Percentiles rank a stretch among this genome's conserved stretches.
phyloP scores from a whole-genome alignment of 352 stramenopile genomes.

The Phytophthora uliginosa region DNA sequence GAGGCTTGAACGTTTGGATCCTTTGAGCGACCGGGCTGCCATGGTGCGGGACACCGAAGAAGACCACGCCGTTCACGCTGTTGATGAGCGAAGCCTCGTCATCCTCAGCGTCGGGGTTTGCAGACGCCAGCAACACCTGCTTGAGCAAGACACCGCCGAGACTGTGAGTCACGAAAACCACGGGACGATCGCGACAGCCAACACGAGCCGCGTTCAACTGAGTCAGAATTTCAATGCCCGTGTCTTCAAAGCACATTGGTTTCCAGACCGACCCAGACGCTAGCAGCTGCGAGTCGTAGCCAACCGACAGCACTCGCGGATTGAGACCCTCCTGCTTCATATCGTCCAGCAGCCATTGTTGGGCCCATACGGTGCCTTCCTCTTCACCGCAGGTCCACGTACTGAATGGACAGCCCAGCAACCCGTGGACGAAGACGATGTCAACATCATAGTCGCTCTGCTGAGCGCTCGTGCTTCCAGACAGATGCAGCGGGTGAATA shows the following conservation, averaged over 20 bases:
- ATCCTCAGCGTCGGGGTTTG: constrained; percentile 11
- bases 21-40: constrained; percentile 79
- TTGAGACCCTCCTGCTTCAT: constrained; percentile 66
- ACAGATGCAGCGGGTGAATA: constrained; percentile 77
- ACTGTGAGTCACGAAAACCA: constrained; percentile 89
- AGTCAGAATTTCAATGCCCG: constrained; percentile 67
- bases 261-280: constrained; percentile 80
- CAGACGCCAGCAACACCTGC: constrained; percentile 77
- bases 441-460: constrained; percentile 72
- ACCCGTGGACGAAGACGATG: constrained; percentile 85
- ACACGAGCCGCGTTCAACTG: constrained; percentile 75
- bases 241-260: constrained; percentile 81
- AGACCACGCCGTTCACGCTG: constrained; percentile 78
- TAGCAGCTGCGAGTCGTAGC: constrained; percentile 84
- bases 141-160: constrained; percentile 89
- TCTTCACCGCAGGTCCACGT: constrained; percentile 85
- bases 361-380: constrained; percentile 66
- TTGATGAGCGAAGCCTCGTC: constrained; percentile 50
- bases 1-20: constrained; percentile 68
- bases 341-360: constrained; percentile 76
- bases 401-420: constrained; percentile 82
- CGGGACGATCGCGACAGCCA: constrained; percentile 62
- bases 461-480: constrained; percentile 22
- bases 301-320: constrained; percentile 80
- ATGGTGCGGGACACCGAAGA: constrained; percentile 85